Evolutionary conservation across 176 grass and related monocot species (phyloP), one percentile per base, ranked within the genome.

Genomic region (Tuctoria greenei): DNA sequence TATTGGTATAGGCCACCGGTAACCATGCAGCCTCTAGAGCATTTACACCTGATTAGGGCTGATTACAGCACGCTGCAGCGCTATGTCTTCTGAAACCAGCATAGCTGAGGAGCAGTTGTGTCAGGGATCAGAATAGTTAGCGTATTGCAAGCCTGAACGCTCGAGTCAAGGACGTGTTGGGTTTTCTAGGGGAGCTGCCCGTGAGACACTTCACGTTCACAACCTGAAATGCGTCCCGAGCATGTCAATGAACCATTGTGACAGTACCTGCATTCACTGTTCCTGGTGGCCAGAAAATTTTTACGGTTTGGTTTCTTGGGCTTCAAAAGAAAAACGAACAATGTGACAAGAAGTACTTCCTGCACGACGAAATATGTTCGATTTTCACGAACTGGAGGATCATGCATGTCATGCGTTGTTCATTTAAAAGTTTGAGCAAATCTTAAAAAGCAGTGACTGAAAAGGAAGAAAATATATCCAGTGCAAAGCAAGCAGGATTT

Each of bases 51-150:
- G 47, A 86, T 69, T 81, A 86, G 55, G 64, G 56, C 20, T 46
- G 63, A 75, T 69, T 73, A 61, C 69, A 74, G 69, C 76, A 18
- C 10, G 39, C 55, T 59, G 75, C 68, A 59, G 60, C 67, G 60
- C 67, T 41, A 31, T 60, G 21, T 58, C 74, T 64, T 42, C 56
- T 64, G 71, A 51, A 68, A 55, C 74, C 26, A 15, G 62, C 56
- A 37, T 61, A 4, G 81, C 71, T 44, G 13, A 73, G 75, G 37
- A 56, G 75, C 61, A 79, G 50, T 73, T 18, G 11, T 36, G 52
- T 74, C 62, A 80, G 76, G 42, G 71, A 85, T 80, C 55, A 74
- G 62, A 60, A 69, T 64, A 46, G 51, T 51, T 63, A 54, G 77
- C 63, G 63, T 63, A 62, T 63, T 58, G 23, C 42, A 39, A 51